Evolutionary conservation across 805 yeast genomes (phyloP).

Genomic region (Gaillardinia entomophila): DNA sequence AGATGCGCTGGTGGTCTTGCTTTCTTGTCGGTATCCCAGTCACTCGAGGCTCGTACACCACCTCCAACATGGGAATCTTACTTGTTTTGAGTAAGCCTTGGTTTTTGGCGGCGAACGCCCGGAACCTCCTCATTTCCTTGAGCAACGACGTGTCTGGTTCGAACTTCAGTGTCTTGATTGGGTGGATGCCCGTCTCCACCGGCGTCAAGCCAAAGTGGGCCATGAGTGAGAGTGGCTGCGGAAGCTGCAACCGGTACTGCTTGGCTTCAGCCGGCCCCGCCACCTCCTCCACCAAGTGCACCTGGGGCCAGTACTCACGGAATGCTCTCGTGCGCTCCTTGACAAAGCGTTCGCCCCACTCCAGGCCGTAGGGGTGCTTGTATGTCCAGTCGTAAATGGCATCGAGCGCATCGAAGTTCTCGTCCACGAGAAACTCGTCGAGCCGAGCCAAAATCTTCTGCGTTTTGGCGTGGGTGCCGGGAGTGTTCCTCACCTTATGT

Average conservation of each 20-base stretch:
- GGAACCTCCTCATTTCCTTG: slow-evolving; percentile 9
- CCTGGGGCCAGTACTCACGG: slow-evolving; percentile 25
- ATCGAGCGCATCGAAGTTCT: slow-evolving; percentile 18
- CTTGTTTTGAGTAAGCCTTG: slow-evolving; percentile 13
- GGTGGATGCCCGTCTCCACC: background rate
- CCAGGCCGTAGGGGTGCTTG: slow-evolving; percentile 6
- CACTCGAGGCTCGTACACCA: slow-evolving; percentile 22
- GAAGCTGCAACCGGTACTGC: background rate
- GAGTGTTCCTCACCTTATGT: no score
- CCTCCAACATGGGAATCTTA: slow-evolving; percentile 26
- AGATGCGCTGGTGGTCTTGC: slow-evolving; percentile 17
- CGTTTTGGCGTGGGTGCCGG: no score
- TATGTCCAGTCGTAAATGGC: slow-evolving; percentile 23
- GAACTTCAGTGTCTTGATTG: background rate
- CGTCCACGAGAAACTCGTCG: slow-evolving; percentile 22
- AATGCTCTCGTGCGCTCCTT: background rate
- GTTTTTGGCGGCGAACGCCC: slow-evolving; percentile 15
- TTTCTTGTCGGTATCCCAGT: slow-evolving; percentile 27
- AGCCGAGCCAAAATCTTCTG: no score
- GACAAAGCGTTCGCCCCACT: background rate
- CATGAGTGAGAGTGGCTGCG: slow-evolving; percentile 7
- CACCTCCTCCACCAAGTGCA: slow-evolving; percentile 25
- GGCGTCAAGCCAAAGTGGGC: slow-evolving; percentile 5
- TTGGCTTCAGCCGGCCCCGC: slow-evolving; percentile 4
- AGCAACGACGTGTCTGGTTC: slow-evolving; percentile 2